Conservation (phyloP, 768 basidiomycete species). For the Rickenella mellea region DNA sequence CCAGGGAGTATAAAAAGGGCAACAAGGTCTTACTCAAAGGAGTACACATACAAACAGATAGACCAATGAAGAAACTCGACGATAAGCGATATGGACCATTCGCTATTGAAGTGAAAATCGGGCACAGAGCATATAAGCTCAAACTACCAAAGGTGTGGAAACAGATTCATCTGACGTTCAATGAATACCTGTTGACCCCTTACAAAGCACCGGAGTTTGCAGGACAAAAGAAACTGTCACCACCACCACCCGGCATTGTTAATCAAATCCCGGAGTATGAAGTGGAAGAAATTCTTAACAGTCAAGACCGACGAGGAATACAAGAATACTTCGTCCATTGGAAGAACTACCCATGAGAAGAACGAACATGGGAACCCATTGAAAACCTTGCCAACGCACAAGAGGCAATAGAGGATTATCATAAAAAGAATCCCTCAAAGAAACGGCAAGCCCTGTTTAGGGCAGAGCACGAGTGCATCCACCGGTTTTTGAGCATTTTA, state of each 20-base stretch:
- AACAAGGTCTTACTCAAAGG: slow-evolving; percentile 4
- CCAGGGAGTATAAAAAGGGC: slow-evolving; percentile 1
- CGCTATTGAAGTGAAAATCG: slow-evolving; percentile 8
- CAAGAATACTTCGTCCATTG: slow-evolving; percentile 19
- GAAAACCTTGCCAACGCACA: slow-evolving; percentile 5
- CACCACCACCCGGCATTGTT: slow-evolving; percentile 6
- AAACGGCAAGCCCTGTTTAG: too few relatives aligned
- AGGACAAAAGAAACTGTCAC: slow-evolving; percentile 7
- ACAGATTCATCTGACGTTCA: slow-evolving; percentile 16
- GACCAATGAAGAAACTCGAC: slow-evolving; percentile 6
- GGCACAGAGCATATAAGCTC: slow-evolving; percentile 5
- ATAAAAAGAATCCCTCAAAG: slow-evolving; percentile 7
- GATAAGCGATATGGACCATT: slow-evolving; percentile 8
- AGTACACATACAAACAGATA: slow-evolving; percentile 1
- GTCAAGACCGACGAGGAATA: neutral
- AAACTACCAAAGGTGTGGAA: slow-evolving; percentile 2
- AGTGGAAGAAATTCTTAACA: slow-evolving; percentile 15
- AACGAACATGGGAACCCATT: slow-evolving; percentile 11
- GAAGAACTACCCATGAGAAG: slow-evolving; percentile 12
- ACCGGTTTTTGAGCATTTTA: too few relatives aligned
- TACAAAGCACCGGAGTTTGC: slow-evolving; percentile 7
- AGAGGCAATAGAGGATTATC: slow-evolving; percentile 6
- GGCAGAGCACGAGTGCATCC: too few relatives aligned
- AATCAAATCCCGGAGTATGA: slow-evolving; percentile 6
- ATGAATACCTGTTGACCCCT: slow-evolving; percentile 9